Evolutionary conservation across 1,284 basidiomycete species (phyloP), one percentile per base, ranked within the genome.

Genomic region (Schizophyllum amplum): DNA sequence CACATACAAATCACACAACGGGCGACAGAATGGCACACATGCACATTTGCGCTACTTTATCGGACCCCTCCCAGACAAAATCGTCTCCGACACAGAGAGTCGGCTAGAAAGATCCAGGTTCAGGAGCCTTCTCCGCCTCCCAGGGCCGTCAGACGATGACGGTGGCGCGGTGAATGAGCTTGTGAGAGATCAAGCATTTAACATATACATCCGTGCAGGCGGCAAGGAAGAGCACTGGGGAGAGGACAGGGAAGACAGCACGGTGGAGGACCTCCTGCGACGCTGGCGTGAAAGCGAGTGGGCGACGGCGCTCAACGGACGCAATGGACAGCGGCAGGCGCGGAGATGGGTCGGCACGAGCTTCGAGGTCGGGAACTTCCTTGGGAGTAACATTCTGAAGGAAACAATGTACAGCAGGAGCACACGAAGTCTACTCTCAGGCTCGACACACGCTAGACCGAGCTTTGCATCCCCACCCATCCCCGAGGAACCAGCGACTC

Each of bases 321-420:
- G 67, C 21, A 61, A 67, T 33, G 57, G 60, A 46, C 56, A 53
- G 22, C 59, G 59, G 62, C 66, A 55, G 25, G 60, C 59, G 24
- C 68, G 69, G 42, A 72, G 71, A 48, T 91, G 89, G 90, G 76
- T 88, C 23, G 87, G 89, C 24, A 75, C 74, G 17, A 87, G 82
- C 57, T 92, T 92, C 63, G 85, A 90, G 63, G 75, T 92, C 47
- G 90, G 89, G 2, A 77, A 78, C 20, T 75, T 87, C 56, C 69
- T 86, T 9, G 85, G 84, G 2, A 72, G 87, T 53, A 78, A 82
- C 59, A 68, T 82, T 21, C 66, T 82, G 47, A 69, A 74, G 46
- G 72, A 71, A 48, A 60, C 66, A 46, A 60, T 60, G 24, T 59
- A 59, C 58, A 53, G 54, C 61, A 62, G 55, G 51, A 59, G 61